phyloP scores from a whole-genome alignment of 2,329 filamentous ascomycete species.

The Paecilomyces fulvus region DNA sequence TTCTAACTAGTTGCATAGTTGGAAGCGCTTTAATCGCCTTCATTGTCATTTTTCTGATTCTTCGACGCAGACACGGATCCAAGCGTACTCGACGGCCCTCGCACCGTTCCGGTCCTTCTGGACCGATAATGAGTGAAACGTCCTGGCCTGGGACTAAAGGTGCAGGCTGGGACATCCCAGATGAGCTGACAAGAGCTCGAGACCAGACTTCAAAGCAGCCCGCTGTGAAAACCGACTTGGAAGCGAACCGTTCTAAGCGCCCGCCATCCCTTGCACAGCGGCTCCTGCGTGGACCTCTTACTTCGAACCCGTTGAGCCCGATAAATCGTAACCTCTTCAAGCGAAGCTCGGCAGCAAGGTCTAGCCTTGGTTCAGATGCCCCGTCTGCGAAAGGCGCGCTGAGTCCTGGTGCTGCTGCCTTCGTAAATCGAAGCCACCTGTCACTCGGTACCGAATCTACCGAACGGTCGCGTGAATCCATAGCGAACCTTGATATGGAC shows the following conservation, averaged over 20 bases:
- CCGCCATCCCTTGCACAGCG: not conserved
- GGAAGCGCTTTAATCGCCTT: not conserved
- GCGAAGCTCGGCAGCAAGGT: not conserved
- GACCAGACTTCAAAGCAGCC: not conserved
- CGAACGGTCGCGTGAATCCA: not conserved
- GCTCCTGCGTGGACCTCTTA: not conserved
- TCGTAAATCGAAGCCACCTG: not conserved
- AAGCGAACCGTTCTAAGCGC: not conserved
- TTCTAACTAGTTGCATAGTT: constrained; percentile 1
- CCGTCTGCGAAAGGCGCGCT: not conserved
- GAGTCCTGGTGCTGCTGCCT: not conserved
- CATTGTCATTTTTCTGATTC: not conserved
- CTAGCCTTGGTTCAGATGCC: not conserved
- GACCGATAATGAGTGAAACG: not conserved
- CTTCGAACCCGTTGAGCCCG: not conserved
- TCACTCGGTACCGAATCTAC: not conserved
- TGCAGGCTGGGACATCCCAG: not conserved
- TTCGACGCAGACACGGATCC: constrained; percentile 1
- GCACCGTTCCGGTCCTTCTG: not conserved
- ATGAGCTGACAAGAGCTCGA: not conserved
- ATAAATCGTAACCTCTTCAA: not conserved
- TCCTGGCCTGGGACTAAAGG: not conserved
- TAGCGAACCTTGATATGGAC: not conserved
- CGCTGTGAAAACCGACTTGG: not conserved
- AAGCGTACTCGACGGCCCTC: not conserved